Conservation (phyloP, 345 rosid genomes). For the Raphanus raphanistrum region DNA sequence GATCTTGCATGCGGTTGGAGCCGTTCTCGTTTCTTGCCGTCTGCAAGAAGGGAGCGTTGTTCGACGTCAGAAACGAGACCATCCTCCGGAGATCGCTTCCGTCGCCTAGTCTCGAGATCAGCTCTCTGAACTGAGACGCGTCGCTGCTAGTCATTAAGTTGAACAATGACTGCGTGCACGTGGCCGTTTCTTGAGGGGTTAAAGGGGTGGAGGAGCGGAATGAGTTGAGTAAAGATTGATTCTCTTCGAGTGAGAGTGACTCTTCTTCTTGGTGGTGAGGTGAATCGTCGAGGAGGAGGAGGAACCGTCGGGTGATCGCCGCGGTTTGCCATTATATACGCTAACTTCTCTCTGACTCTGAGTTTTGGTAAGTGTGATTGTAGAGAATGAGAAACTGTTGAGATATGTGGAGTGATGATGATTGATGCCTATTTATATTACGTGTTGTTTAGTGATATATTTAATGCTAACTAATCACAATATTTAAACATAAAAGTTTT, state of each 20-base stretch:
- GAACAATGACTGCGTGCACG: neutral
- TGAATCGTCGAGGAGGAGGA: neutral
- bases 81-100: neutral
- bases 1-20: neutral
- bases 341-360: neutral
- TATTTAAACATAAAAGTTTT: no score
- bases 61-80: slow-evolving; percentile 2
- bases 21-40: slow-evolving; percentile 7
- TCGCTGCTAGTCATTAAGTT: slow-evolving; percentile 6
- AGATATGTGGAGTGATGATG: neutral
- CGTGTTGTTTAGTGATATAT: neutral
- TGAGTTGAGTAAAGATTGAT: neutral
- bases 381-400: neutral
- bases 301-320: neutral
- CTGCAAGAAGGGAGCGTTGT: neutral
- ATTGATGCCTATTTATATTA: neutral
- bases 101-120: neutral
- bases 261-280: neutral
- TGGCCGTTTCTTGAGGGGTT: neutral
- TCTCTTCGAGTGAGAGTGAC: neutral
- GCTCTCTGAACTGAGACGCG: neutral
- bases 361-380: slow-evolving; percentile 4
- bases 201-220: neutral
- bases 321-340: neutral
- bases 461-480: no score